These are phyloP conservation scores for Ceratobasidium sp. DNA, from an alignment of 1,284 basidiomycete species.

Conservation along the genomic window DNA sequence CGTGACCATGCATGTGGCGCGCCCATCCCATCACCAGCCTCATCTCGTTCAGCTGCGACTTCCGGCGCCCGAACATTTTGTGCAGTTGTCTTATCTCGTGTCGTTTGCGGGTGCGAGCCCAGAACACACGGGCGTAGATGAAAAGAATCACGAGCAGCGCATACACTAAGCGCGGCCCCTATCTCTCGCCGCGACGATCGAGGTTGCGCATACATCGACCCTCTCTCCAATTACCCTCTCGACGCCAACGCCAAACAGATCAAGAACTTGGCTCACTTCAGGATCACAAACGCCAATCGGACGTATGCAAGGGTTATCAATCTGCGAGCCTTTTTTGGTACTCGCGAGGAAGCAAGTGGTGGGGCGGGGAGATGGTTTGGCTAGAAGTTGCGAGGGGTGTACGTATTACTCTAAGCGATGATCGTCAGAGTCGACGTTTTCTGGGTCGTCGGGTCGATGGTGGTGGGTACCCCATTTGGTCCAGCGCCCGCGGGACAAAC, in stretches of 20 bases:
- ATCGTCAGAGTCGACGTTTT: neutral
- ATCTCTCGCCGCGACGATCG: constrained; percentile 7
- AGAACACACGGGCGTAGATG: neutral
- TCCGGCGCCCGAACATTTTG: no score
- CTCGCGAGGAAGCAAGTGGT: neutral
- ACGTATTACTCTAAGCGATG: neutral
- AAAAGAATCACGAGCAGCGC: neutral
- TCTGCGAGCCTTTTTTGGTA: neutral
- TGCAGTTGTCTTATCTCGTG: no score
- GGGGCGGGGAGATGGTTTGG: neutral
- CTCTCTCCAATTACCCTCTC: no score
- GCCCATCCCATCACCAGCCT: no score
- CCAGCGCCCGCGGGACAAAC: neutral
- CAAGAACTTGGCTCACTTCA: neutral
- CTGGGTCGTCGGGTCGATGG: neutral
- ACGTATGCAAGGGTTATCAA: constrained; percentile 15
- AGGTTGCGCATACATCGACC: constrained; percentile 20
- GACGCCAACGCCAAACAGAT: neutral
- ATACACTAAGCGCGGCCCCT: neutral
- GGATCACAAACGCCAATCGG: constrained; percentile 10
- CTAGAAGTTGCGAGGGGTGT: neutral
- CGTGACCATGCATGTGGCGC: no score
- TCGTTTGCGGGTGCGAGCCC: no score
- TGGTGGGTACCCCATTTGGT: neutral
- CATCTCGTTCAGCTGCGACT: no score